Evolutionary conservation across 805 yeast species (phyloP).

Genomic region (Lipomyces yamadae): DNA sequence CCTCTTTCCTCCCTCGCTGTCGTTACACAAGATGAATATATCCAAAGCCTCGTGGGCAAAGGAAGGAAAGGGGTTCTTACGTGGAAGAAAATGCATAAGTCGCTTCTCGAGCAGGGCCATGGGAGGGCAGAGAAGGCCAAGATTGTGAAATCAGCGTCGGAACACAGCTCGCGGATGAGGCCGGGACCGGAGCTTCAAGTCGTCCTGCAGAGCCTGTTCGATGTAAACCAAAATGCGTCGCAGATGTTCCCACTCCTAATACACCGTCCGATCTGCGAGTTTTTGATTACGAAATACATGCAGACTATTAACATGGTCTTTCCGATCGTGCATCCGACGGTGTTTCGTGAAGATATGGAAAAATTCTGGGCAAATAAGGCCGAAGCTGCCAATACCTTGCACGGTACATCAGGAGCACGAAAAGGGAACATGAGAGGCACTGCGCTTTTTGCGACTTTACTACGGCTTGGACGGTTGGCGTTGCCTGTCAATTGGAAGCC

Average conservation of each 20-base stretch:
- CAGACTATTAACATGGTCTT: slow-evolving; percentile 37
- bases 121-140: background rate
- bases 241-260: slow-evolving; percentile 35
- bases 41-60: slow-evolving; percentile 6
- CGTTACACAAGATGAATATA: slow-evolving; percentile 13
- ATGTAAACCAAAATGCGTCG: slow-evolving; percentile 10
- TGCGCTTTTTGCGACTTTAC: slow-evolving; percentile 34
- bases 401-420: background rate
- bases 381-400: slow-evolving; percentile 1
- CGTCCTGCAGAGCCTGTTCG: slow-evolving; percentile 6
- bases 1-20: slow-evolving; percentile 15
- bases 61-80: background rate
- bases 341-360: slow-evolving; percentile 28
- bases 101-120: background rate
- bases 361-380: slow-evolving; percentile 29
- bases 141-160: background rate
- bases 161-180: slow-evolving; percentile 14
- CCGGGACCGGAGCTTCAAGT: background rate
- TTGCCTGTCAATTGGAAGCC: slow-evolving; percentile 37
- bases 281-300: slow-evolving; percentile 37
- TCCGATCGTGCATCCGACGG: slow-evolving; percentile 35
- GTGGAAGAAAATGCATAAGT: background rate
- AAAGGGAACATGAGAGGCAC: slow-evolving; percentile 29
- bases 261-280: slow-evolving; percentile 37
- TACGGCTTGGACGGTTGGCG: slow-evolving; percentile 38